These are phyloP conservation scores for Helotiales sp. DNA, from an alignment of 2,329 filamentous ascomycete genomes.

Conservation along the genomic window DNA sequence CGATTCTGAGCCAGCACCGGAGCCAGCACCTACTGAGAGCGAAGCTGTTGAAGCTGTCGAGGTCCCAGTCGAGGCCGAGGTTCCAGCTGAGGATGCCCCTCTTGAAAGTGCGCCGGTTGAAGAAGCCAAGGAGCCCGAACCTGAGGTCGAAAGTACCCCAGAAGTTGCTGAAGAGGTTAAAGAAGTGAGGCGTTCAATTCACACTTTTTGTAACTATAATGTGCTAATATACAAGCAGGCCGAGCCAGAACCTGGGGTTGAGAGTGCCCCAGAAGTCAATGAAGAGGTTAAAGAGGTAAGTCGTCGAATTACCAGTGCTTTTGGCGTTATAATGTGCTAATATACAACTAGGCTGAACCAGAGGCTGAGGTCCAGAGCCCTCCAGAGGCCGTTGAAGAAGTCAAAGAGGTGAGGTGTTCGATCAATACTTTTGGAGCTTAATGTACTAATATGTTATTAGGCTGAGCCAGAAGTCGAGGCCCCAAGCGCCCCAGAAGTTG, in stretches of 20 bases:
- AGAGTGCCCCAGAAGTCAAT: slow-evolving; percentile 8
- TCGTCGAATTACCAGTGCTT: background rate
- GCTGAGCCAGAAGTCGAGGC: background rate
- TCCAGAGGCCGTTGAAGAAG: slow-evolving; percentile 1
- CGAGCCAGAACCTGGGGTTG: slow-evolving; percentile 6
- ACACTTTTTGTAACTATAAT: too few species aligned
- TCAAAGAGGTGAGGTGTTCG: background rate
- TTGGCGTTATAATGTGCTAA: background rate
- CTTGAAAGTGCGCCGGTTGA: background rate
- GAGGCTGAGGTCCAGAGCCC: background rate
- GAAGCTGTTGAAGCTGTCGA: background rate
- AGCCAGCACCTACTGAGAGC: background rate
- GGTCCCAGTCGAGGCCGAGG: background rate
- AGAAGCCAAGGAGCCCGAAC: background rate
- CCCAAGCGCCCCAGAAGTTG: background rate
- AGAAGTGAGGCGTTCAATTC: too few species aligned
- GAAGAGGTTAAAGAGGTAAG: slow-evolving; percentile 8
- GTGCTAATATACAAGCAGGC: too few species aligned
- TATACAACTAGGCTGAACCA: background rate
- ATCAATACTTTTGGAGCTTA: background rate
- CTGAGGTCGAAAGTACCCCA: background rate
- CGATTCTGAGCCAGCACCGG: background rate
- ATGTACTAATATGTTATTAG: background rate
- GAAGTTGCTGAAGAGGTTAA: background rate
- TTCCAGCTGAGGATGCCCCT: background rate